phyloP scores from a whole-genome alignment of 352 stramenopile genomes.

The Blastocystis sp. region DNA sequence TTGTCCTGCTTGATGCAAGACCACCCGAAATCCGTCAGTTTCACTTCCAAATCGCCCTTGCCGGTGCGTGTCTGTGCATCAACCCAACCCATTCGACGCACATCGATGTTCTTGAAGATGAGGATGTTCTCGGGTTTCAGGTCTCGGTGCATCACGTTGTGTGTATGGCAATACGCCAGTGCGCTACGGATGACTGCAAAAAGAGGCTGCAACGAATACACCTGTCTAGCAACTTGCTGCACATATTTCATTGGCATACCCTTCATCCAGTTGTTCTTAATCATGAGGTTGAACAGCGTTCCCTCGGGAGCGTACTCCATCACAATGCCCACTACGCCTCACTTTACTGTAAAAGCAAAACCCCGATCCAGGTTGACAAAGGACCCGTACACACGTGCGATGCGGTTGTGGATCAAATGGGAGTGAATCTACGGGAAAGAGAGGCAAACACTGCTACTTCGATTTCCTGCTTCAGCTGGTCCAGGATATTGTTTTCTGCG shows the following conservation, averaged over 20 bases:
- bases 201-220: conserved; percentile 19
- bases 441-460: not conserved
- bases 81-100: not conserved
- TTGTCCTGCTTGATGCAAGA: conserved; percentile 14
- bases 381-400: conserved; percentile 19
- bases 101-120: conserved; percentile 42
- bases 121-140: conserved; percentile 78
- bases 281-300: conserved; percentile 55
- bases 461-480: conserved; percentile 56
- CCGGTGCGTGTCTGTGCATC: not conserved
- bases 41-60: conserved; percentile 47
- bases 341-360: not conserved
- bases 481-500: conserved; percentile 29
- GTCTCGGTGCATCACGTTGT: conserved; percentile 78
- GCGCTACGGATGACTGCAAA: not conserved
- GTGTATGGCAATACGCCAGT: conserved; percentile 41
- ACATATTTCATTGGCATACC: conserved; percentile 6
- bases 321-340: conserved; percentile 51
- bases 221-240: conserved; percentile 31
- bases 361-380: conserved; percentile 26
- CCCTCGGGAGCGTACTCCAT: conserved; percentile 58
- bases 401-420: conserved; percentile 42
- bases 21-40: conserved; percentile 58
- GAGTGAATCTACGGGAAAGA: conserved; percentile 39
- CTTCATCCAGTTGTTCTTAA: conserved; percentile 13